phyloP scores from a whole-genome alignment of 2,329 filamentous ascomycete species.

The Epichloe hybrida region DNA sequence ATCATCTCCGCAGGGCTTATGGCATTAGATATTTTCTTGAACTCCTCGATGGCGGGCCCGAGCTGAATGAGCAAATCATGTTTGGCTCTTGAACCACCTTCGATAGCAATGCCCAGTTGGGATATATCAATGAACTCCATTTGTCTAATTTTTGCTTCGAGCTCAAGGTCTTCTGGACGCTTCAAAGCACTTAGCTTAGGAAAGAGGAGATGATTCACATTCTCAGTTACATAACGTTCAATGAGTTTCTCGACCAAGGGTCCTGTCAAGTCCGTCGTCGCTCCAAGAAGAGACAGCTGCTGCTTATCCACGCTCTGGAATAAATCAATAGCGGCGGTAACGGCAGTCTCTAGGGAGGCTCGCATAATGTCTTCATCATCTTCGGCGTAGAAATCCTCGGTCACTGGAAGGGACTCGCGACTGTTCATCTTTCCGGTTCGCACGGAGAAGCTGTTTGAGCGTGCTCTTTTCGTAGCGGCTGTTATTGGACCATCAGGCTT shows the following conservation, averaged over 20 bases:
- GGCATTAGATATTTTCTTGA: conserved; percentile 68
- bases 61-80: conserved; percentile 68
- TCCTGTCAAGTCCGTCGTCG: conserved; percentile 86
- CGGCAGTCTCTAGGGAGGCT: conserved; percentile 77
- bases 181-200: conserved; percentile 68
- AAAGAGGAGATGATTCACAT: conserved; percentile 82
- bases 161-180: conserved; percentile 67
- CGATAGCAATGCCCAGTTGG: conserved; percentile 79
- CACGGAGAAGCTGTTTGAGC: conserved; percentile 34
- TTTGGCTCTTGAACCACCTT: conserved; percentile 65
- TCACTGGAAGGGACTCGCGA: conserved; percentile 30
- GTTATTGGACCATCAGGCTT: conserved; percentile 41
- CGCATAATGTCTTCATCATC: conserved; percentile 89
- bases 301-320: conserved; percentile 95
- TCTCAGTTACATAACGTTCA: conserved; percentile 86
- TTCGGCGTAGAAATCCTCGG: conserved; percentile 60
- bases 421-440: conserved; percentile 19
- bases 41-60: conserved; percentile 69
- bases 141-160: conserved; percentile 80
- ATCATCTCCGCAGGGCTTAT: conserved; percentile 84
- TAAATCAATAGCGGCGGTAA: conserved; percentile 85
- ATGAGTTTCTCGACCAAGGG: conserved; percentile 87
- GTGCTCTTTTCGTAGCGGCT: conserved; percentile 39
- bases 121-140: conserved; percentile 93
- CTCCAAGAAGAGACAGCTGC: conserved; percentile 79